These are phyloP conservation scores for Ceratobasidium sp. DNA, from an alignment of 1,284 basidiomycete species.

Conservation along the genomic window DNA sequence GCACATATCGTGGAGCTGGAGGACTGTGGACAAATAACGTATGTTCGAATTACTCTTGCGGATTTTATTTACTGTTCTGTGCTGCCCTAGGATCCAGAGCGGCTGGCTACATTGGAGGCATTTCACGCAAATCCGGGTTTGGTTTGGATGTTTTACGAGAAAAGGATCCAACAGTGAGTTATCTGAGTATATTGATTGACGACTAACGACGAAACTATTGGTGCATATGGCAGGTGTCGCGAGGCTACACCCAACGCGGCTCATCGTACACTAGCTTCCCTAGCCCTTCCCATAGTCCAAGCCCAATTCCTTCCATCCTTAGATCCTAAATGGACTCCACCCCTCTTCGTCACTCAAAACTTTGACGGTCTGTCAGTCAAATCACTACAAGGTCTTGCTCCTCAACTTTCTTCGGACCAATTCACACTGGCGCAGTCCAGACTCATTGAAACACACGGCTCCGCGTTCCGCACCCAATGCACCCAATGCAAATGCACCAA, in stretches of 20 bases:
- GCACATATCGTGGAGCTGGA: constrained; percentile 71
- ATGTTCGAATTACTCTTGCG: background rate
- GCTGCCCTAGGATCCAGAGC: constrained; percentile 65
- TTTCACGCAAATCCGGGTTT: constrained; percentile 66
- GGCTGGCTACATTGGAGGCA: constrained; percentile 69
- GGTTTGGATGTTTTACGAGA: constrained; percentile 76
- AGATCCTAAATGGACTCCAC: constrained; percentile 61
- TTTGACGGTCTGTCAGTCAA: constrained; percentile 69
- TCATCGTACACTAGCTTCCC: constrained; percentile 65
- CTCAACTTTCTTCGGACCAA: constrained; percentile 11
- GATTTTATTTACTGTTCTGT: background rate
- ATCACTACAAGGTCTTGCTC: constrained; percentile 54
- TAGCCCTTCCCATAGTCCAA: constrained; percentile 61
- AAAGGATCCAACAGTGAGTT: constrained; percentile 62
- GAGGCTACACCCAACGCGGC: constrained; percentile 68
- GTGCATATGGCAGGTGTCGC: constrained; percentile 58
- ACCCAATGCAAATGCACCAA: constrained; percentile 62
- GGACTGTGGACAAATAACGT: constrained; percentile 65
- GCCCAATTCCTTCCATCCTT: constrained; percentile 57
- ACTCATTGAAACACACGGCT: constrained; percentile 77
- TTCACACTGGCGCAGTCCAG: constrained; percentile 50
- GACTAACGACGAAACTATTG: background rate
- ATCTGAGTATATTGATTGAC: constrained; percentile 51
- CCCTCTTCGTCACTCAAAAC: constrained; percentile 70
- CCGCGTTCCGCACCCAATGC: constrained; percentile 69